phyloP scores from a whole-genome alignment of 2,329 filamentous ascomycete species.

The Rutstroemia sp. region DNA sequence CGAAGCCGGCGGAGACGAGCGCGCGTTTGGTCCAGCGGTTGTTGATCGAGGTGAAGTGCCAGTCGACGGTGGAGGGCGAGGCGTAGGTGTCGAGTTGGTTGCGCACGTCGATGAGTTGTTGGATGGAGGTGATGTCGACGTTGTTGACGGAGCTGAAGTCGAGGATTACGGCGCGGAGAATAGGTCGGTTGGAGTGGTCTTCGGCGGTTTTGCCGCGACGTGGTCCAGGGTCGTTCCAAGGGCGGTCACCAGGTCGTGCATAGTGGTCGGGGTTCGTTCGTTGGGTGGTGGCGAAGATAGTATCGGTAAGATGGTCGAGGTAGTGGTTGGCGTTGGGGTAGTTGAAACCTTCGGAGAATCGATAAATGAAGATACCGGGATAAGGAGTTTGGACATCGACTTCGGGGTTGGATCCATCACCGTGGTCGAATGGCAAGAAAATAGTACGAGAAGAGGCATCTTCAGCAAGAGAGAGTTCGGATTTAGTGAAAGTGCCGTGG shows the following conservation, averaged over 20 bases:
- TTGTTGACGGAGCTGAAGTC: constrained; percentile 94
- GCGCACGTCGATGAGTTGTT: constrained; percentile 87
- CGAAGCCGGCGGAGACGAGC: constrained; percentile 80
- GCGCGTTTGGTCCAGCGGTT: constrained; percentile 94
- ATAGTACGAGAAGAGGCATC: constrained; percentile 60
- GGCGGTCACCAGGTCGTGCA: constrained; percentile 63
- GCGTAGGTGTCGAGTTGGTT: constrained; percentile 88
- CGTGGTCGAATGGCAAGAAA: constrained; percentile 79
- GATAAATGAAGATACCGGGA: constrained; percentile 91
- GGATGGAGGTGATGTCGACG: constrained; percentile 86
- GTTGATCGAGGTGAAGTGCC: constrained; percentile 92
- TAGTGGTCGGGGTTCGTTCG: constrained; percentile 67
- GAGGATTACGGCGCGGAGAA: constrained; percentile 81
- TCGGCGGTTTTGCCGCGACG: constrained; percentile 42
- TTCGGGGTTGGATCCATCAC: constrained; percentile 84
- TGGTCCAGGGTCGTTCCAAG: constrained; percentile 91
- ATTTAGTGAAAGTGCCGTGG: constrained; percentile 37
- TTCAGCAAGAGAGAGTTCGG: constrained; percentile 15
- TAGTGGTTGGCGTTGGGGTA: constrained; percentile 91
- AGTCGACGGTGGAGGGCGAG: constrained; percentile 74
- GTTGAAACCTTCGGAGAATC: constrained; percentile 91
- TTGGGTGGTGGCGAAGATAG: constrained; percentile 64
- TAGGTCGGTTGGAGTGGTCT: constrained; percentile 49
- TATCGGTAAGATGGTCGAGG: constrained; percentile 66
- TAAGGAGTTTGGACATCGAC: constrained; percentile 75